Base-by-base conservation (phyloP, 352 stramenopile species). In the Plasmopara halstedii region DNA sequence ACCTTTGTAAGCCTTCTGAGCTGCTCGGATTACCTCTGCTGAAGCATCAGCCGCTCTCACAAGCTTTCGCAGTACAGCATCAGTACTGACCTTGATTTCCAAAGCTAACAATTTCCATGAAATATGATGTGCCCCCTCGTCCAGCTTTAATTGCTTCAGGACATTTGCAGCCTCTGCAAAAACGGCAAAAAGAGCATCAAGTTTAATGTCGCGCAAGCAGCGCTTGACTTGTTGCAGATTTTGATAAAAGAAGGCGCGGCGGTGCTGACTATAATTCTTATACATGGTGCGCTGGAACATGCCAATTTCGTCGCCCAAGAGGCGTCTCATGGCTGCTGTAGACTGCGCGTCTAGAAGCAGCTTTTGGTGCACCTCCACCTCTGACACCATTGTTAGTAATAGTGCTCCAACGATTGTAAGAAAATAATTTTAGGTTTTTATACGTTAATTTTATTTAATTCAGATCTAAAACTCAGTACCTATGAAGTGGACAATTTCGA, bases 191-290 rank as follows among this genome's bases (percentile, higher is more conserved):
- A 88, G 37, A 9, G 71, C 56, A 11, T 61, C 45, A 15, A 82
- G 23, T 34, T 65, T 64, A 25, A 85, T 42, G 37, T 74, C 58
- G 2, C 73, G 70, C 29, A 90, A 49, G 21, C 50, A 65, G 4
- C 78, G 71, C 61, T 93, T 90, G 31, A 90, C 76, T 33, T 85
- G 59, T 55, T 90, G 71, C 26, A 93, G 62, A 45, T 88, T 74
- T 57, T 86, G 70, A 51, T 73, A 94, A 58, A 88, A 94, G 27
- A 76, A 77, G 6, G 79, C 73, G 17, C 82, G 79, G 2, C 82
- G 79, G 46, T 94, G 82, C 58, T 94, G 82, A 57, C 75, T 94
- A 41, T 87, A 74, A 51, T 94, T 94, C 53, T 91, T 94, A 69
- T 94, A 94, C 72, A 94, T 88, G 13, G 48, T 70, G 21, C 75